Evolutionary conservation across 345 rosid species (phyloP).

Genomic region (Anacardium occidentale): DNA sequence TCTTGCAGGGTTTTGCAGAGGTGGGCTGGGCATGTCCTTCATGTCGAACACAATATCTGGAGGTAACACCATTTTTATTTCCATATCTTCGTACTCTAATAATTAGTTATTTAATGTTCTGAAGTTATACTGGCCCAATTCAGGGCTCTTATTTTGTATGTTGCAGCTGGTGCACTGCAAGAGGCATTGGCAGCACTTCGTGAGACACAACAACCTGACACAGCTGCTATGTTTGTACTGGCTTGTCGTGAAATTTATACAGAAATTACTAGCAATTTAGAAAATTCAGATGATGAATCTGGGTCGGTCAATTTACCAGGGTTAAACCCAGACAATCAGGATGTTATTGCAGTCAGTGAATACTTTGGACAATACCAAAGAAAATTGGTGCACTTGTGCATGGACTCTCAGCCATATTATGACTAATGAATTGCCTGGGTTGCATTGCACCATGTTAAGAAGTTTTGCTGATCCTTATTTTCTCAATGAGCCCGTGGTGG

Average conservation of each 20-base stretch:
- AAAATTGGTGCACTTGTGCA: slow-evolving; percentile 86
- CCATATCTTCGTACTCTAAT: not conserved
- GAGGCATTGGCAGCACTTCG: slow-evolving; percentile 86
- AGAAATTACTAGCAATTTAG: slow-evolving; percentile 40
- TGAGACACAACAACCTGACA: slow-evolving; percentile 81
- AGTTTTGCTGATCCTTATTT: not conserved
- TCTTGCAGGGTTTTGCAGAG: slow-evolving; percentile 74
- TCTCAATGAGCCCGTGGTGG: not conserved
- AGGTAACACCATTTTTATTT: slow-evolving; percentile 43
- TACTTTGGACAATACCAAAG: slow-evolving; percentile 85
- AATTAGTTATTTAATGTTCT: slow-evolving; percentile 1
- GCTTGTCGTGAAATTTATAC: slow-evolving; percentile 80
- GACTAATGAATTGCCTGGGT: slow-evolving; percentile 35
- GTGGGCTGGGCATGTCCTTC: slow-evolving; percentile 89
- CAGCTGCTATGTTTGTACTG: slow-evolving; percentile 91
- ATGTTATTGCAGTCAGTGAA: slow-evolving; percentile 77
- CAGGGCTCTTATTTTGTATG: slow-evolving; percentile 88
- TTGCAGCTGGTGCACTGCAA: slow-evolving; percentile 87
- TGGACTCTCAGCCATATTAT: slow-evolving; percentile 74
- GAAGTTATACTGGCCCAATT: slow-evolving; percentile 19
- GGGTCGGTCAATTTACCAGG: slow-evolving; percentile 51
- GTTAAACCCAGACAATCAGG: slow-evolving; percentile 65
- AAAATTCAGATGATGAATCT: slow-evolving; percentile 45
- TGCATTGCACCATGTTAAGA: not conserved
- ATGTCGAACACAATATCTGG: slow-evolving; percentile 84